Conservation (phyloP, 306 rosid species). For the Trichosanthes truncata region DNA sequence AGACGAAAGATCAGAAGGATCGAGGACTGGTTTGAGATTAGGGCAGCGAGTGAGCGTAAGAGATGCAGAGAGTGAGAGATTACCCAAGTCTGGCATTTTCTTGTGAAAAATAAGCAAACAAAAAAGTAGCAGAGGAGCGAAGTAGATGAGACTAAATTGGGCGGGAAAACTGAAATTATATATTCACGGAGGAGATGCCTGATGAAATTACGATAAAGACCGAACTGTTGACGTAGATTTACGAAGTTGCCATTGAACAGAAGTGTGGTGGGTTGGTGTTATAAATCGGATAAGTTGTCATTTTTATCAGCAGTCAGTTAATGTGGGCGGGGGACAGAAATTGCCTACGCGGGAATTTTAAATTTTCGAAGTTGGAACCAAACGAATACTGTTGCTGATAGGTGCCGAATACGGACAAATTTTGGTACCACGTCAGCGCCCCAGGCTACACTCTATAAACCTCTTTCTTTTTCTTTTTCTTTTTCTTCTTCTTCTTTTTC, state of each 20-base stretch:
- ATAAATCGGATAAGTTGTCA: neutral
- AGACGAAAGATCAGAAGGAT: constrained; percentile 21
- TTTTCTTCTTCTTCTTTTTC: too few species aligned
- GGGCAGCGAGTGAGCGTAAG: constrained; percentile 29
- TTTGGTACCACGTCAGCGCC: too few species aligned
- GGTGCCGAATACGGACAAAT: neutral
- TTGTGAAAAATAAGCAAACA: neutral
- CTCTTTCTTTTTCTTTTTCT: too few species aligned
- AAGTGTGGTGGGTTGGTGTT: neutral
- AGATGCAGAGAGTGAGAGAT: constrained; percentile 38
- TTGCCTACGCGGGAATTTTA: neutral
- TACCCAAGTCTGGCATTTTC: constrained; percentile 65
- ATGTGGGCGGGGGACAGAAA: neutral
- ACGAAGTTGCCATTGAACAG: neutral
- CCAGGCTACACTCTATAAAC: too few species aligned
- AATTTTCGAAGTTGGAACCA: neutral
- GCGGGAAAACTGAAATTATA: neutral
- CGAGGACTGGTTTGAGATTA: constrained; percentile 15
- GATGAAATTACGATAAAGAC: neutral
- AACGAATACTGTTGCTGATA: neutral
- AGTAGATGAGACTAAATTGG: neutral
- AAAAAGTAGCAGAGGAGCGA: constrained; percentile 17
- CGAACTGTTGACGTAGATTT: neutral
- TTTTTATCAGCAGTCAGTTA: neutral
- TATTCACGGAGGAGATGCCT: neutral